Base-by-base conservation (phyloP, 306 rosid species). In the Dryas alaskensis region DNA sequence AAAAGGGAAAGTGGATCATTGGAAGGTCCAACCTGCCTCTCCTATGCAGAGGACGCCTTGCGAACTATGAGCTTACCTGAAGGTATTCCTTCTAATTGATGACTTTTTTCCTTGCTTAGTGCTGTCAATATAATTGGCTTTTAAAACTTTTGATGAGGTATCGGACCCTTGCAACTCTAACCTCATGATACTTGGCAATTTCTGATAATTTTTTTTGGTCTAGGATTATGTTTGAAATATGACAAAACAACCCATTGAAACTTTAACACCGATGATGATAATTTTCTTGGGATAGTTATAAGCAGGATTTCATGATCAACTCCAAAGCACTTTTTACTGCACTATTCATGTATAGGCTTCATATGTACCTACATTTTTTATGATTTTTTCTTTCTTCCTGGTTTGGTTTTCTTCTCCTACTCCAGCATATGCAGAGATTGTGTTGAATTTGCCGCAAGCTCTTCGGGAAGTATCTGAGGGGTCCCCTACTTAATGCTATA, bases 401-500 rank as follows among this genome's bases (percentile, higher is more conserved):
- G 62, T 69, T 68, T 77, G 46, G 40, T 70, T 82, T 52, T 65
- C 43, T 27, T 57, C 42, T 54, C 8, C 53, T 54, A 19, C 81
- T 69, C 39, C 96, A 94, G 98, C 97, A 43, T 94, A 88, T 50
- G 97, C 98, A 7, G 97, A 94, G 87, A 87, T 94, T 51, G 96
- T 94, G 65, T 82, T 94, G 79, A 94, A 91, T 78, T 81, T 94
- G 80, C 95, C 92, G 0, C 85, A 74, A 58, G 96, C 94, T 50
- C 84, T 89, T 73, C 88, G 80, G 76, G 89, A 93, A 84, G 73
- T 79, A 55, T 48, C 74, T 54, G 89, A 74, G 76, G 83, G 75
- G 53, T 73, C 79, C 22, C 61, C 86, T 49, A 3, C 73, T 11
- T 84, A 79, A 73, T 67, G 75, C 65, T 68, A 57, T 64, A 22